Evolutionary conservation across 75 land plant species (phyloP), one percentile per base, ranked within the genome.

Genomic region (Chamaecyparis obtusa): DNA sequence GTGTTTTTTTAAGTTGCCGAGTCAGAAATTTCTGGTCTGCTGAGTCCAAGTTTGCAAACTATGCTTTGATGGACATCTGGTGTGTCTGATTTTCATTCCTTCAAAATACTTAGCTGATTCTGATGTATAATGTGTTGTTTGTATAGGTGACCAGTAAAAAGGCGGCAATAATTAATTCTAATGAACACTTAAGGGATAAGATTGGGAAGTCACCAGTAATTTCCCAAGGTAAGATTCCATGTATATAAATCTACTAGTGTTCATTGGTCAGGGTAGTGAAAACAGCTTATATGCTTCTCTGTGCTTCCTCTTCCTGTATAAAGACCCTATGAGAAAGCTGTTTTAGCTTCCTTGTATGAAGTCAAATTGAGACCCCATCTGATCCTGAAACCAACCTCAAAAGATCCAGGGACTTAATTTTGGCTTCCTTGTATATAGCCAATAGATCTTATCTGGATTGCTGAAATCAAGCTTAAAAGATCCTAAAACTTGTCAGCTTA

Each of bases 121-220:
- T 86, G 17, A 39, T 78, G 11, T 77, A 69, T 32, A 14, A 1
- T 86, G 84, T 41, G 14, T 74, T 41, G 27, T 19, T 72, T 85
- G 14, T 90, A 48, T 89, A 97, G 99, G 99, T 97, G 21, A 96
- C 98, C 14, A 92, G 93, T 84, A 97, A 93, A 87, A 97, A 96
- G 88, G 93, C 99, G 32, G 91, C 92, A 84, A 85, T 95, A 46
- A 96, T 96, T 86, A 94, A 90, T 60, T 87, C 89, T 17, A 83
- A 85, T 87, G 89, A 86, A 76, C 93, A 89, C 67, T 84, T 97
- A 83, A 91, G 89, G 86, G 86, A 88, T 46, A 96, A 94, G 86
- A 81, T 96, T 86, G 97, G 95, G 48, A 78, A 90, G 41, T 82
- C 83, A 74, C 91, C 94, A 85, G 37, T 85, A 14, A 92, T 96